These are phyloP conservation scores for Tillandsia leiboldiana DNA, from an alignment of 176 grass and related monocot genomes.

Conservation along the genomic window DNA sequence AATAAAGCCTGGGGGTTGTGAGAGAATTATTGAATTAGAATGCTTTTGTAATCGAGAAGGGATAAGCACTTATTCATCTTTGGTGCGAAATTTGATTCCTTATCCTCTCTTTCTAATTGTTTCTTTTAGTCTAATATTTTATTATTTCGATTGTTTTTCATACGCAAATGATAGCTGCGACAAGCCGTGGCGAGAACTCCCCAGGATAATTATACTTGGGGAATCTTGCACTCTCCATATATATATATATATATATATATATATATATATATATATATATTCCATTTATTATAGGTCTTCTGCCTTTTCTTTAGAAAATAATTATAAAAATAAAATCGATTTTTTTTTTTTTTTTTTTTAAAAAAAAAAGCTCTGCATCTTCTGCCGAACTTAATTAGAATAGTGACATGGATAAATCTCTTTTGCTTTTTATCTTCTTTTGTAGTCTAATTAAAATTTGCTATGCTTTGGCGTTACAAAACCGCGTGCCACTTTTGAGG, in stretches of 20 bases:
- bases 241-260: too few species aligned
- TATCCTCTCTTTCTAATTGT: too few species aligned
- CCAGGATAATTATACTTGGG: not conserved
- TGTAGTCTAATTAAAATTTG: not conserved
- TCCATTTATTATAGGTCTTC: too few species aligned
- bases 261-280: too few species aligned
- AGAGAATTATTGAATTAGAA: not conserved
- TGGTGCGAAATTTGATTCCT: too few species aligned
- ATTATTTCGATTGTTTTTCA: too few species aligned
- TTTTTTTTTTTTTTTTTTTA: too few species aligned
- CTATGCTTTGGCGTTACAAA: not conserved
- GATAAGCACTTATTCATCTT: not conserved
- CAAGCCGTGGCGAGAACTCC: not conserved
- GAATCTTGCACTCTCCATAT: not conserved
- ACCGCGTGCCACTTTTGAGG: conserved; percentile 1
- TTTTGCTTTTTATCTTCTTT: not conserved
- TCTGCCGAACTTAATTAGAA: too few species aligned
- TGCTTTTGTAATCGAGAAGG: conserved; percentile 1
- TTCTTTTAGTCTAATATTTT: too few species aligned
- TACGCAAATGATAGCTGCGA: not conserved
- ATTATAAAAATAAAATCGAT: too few species aligned
- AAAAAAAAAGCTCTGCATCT: too few species aligned
- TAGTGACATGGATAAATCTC: not conserved
- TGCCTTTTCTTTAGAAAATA: too few species aligned
- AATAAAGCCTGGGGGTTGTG: not conserved